Percentiles rank a stretch among this genome's conserved stretches.
Conservation (phyloP, 208 protist species). For the Acanthamoeba triangularis region DNA sequence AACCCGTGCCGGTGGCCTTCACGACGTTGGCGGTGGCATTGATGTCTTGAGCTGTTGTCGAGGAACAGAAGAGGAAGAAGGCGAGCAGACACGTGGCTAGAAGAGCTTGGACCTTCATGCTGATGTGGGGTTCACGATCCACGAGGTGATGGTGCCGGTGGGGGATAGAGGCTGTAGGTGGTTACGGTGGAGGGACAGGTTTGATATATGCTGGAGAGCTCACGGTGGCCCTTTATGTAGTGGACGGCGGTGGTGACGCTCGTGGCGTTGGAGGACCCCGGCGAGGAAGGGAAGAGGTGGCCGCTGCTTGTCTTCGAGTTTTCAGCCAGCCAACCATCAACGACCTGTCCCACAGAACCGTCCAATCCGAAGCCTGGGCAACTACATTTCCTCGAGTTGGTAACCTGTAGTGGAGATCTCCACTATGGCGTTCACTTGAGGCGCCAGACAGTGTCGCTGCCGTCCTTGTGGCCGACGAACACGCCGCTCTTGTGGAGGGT, state of each 20-base stretch:
- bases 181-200: too few species aligned
- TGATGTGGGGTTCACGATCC: too few species aligned
- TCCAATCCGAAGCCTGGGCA: neutral
- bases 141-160: too few species aligned
- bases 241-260: neutral
- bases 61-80: neutral
- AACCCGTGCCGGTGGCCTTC: neutral
- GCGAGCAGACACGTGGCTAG: neutral
- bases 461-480: neutral
- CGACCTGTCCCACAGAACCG: neutral
- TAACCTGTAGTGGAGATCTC: too few species aligned
- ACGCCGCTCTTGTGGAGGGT: neutral
- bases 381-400: too few species aligned
- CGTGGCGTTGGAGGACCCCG: too few species aligned
- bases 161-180: neutral
- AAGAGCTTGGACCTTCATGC: neutral
- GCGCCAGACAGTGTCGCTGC: neutral
- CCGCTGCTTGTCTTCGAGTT: neutral
- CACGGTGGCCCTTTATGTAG: neutral
- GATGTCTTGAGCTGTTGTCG: neutral
- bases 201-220: too few species aligned
- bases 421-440: too few species aligned
- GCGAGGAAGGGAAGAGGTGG: neutral
- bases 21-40: neutral
- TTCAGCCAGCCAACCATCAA: neutral